Evolutionary conservation across 2,329 filamentous ascomycete species (phyloP), one percentile per base, ranked within the genome.

Genomic region (Aspergillus clavatus): DNA sequence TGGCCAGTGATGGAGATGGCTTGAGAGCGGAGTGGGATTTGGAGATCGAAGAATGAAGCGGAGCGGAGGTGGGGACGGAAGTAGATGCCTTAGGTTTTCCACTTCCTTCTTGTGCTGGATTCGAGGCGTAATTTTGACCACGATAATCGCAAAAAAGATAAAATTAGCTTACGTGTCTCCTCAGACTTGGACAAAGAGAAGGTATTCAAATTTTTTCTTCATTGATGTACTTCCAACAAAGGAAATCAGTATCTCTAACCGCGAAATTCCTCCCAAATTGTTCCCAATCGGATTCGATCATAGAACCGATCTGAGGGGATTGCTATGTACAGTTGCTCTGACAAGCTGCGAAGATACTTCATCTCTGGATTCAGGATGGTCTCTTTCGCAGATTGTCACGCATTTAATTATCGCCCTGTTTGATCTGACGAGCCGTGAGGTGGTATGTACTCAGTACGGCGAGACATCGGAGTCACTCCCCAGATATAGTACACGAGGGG

Each of bases 261-360:
- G 57, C 54, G 50, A 46, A 43, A 37, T 42, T 48, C 43, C 54
- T 47, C 52, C 52, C 51, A 45, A 53, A 47, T 51, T 51, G 43
- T 45, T 52, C 46, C 47, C 51, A 61, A 56, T 57, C 59, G 48
- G 52, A 45, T 52, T 53, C 51, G 42, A 49, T n/a, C n/a, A 44
- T 21, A 45, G 40, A 48, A 48, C 50, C 49, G 52, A 53, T n/a
- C 51, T 42, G 36, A 42, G 49, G 48, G 51, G 49, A 43, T 40
- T 54, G 38, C 21, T 64, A 65, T 65, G 62, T 65, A 65, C 62
- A 65, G 23, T 8, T n/a, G n/a, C n/a, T n/a, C n/a, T n/a, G n/a
- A n/a, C n/a, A n/a, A n/a, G 58, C 51, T 58, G 61, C 57, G 57
- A 46, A 44, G 53, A 31, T 22, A 43, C 36, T 33, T 37, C 46